A percentile compares a stretch with the other conserved stretches of the same genome.
Conservation (phyloP, 2,329 filamentous ascomycete genomes). For the Pezicula neosporulosa region DNA sequence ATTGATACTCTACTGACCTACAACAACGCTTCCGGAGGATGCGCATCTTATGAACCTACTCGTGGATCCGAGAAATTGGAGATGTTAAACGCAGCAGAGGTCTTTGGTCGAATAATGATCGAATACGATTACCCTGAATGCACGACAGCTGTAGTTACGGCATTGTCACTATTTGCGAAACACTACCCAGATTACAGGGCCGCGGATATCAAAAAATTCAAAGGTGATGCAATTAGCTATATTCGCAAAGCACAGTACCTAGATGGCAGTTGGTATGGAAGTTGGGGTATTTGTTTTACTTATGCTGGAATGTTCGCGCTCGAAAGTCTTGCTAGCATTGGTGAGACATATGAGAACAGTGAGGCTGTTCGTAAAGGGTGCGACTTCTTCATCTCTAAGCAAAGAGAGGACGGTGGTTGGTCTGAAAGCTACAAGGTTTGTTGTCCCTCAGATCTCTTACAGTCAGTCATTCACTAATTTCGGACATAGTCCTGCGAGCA, state of each 20-base stretch:
- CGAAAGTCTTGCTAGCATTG: conserved; percentile 77
- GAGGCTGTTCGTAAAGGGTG: conserved; percentile 70
- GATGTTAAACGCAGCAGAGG: conserved; percentile 88
- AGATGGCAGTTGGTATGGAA: conserved; percentile 96
- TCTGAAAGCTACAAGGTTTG: conserved; percentile 82
- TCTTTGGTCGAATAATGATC: conserved; percentile 97
- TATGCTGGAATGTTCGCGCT: conserved; percentile 97
- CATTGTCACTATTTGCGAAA: conserved; percentile 75
- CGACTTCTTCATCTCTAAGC: conserved; percentile 79
- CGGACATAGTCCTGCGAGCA: conserved; percentile 66
- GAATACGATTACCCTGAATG: conserved; percentile 98
- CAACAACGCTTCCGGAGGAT: conserved; percentile 83
- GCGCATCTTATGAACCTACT: conserved; percentile 84
- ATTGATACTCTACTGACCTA: conserved; percentile 89
- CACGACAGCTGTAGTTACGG: conserved; percentile 91
- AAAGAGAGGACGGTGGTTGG: conserved; percentile 90
- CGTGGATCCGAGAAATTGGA: conserved; percentile 78
- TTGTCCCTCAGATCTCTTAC: neutral
- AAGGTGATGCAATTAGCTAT: conserved; percentile 71
- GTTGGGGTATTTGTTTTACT: conserved; percentile 97
- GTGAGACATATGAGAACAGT: conserved; percentile 77
- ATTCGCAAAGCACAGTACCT: conserved; percentile 74
- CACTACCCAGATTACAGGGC: conserved; percentile 78
- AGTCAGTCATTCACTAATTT: conserved; percentile 12
- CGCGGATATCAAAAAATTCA: conserved; percentile 70